Evolutionary conservation across 2,329 filamentous ascomycete genomes (phyloP).

Genomic region (Sporothrix variecibatus): DNA sequence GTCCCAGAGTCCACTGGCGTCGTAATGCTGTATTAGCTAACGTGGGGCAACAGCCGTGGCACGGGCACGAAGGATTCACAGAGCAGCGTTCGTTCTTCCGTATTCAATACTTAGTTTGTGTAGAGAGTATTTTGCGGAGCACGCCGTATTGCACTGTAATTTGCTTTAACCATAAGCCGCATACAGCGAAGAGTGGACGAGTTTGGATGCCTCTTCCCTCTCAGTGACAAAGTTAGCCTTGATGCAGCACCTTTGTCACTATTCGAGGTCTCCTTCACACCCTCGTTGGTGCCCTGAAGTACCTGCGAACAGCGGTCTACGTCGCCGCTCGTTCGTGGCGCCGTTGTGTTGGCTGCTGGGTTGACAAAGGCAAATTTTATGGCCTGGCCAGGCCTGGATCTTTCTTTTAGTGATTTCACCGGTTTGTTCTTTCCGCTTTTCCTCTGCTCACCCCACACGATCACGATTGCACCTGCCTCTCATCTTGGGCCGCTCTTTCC

Average conservation of each 20-base stretch:
- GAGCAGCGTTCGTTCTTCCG: background rate
- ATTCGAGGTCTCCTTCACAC: background rate
- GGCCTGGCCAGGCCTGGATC: background rate
- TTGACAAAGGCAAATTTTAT: background rate
- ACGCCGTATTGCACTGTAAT: background rate
- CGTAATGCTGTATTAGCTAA: background rate
- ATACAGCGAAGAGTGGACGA: background rate
- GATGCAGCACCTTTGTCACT: background rate
- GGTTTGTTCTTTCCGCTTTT: slow-evolving; percentile 7
- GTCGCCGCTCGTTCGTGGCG: background rate
- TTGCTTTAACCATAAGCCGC: background rate
- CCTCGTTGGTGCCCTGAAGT: background rate
- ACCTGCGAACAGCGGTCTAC: too few relatives aligned
- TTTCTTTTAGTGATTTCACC: background rate
- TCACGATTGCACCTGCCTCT: background rate
- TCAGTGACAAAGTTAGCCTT: background rate
- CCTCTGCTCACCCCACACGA: background rate
- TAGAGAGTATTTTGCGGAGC: background rate
- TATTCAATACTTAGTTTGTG: too few relatives aligned
- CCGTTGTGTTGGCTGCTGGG: background rate
- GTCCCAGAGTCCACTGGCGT: background rate
- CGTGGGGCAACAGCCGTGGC: background rate
- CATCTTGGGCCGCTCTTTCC: background rate
- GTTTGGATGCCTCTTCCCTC: background rate
- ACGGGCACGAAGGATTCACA: background rate